Evolutionary conservation across 164 flowering plant genomes (phyloP), one percentile per base, ranked within the genome.

Genomic region (Litsea cubeba): DNA sequence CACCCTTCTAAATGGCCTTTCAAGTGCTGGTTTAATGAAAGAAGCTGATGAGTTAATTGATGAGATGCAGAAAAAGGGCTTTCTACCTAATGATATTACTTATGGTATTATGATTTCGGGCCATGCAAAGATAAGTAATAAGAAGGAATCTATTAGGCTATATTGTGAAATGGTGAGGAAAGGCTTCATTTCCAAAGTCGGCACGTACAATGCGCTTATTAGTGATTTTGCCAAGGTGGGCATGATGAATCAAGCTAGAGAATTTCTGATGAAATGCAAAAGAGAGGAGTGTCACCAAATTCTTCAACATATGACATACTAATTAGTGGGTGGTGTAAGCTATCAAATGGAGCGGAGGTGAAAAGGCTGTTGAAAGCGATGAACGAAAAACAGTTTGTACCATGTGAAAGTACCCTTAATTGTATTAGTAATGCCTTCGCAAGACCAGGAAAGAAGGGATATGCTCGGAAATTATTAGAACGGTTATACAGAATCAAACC

Each of bases 161-260:
- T 93, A 91, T 73, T 93, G 93, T 82, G 95, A 93, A 82, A 95
- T 95, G 99, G 79, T 95, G 65, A 63, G 83, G 2, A 84, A 86
- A 73, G 97, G 97, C 20, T 90, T 90, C 77, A 74, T 90, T 76
- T 98, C 98, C 35, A 84, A 76, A 64, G 79, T 86, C 23, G 81
- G 92, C 63, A 89, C 94, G 7, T 95, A 88, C 62, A 95, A 95
- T 81, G 84, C 83, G 30, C 97, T 93, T 68, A 89, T 93, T 28
- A 79, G 79, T 75, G 85, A 82, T 78, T 92, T 91, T 82, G 81
- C 91, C 30, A 86, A 81, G 77, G 87, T 22, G 22, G 90, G 91
- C 69, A 89, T 82, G 81, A 93, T 95, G 98, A 79, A 65, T 35
- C 95, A 93, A 81, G 98, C 97, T 20, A 85, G 82, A 72, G 98